phyloP scores from a whole-genome alignment of 2,329 filamentous ascomycete species.

The Sporothrix dimorphospora region DNA sequence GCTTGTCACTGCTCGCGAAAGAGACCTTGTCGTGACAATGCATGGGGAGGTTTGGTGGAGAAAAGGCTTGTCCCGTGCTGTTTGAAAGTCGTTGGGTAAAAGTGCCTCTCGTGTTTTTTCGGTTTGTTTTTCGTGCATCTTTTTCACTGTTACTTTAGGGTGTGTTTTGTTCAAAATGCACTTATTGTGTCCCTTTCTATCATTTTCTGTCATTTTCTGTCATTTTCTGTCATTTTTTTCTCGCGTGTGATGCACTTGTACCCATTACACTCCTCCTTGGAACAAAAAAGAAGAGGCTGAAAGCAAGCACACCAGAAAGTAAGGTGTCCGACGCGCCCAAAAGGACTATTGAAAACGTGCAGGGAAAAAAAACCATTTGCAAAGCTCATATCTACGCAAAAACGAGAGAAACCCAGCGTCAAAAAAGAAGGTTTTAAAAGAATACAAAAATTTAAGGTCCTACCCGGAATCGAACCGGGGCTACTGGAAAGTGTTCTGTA shows the following conservation, averaged over 20 bases:
- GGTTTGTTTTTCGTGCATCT: too few species aligned
- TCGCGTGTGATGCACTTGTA: too few species aligned
- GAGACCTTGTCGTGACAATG: slow-evolving; percentile 6
- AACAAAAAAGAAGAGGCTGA: too few species aligned
- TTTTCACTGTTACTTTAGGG: too few species aligned
- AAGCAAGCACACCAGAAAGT: too few species aligned
- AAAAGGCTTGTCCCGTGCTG: neutral
- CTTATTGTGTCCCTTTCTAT: neutral
- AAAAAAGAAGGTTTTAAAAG: neutral
- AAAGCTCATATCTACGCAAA: neutral
- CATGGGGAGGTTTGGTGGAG: neutral
- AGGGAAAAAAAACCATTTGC: neutral
- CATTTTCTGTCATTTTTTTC: neutral
- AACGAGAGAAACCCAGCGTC: neutral
- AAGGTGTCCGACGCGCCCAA: neutral
- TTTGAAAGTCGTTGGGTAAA: neutral
- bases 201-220: neutral
- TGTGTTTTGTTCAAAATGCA: neutral
- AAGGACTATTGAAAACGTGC: neutral
- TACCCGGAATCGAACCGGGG: slow-evolving; percentile 30
- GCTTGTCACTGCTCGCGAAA: neutral
- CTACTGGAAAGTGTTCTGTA: slow-evolving; percentile 23
- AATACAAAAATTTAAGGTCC: slow-evolving; percentile 12
- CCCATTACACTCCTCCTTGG: too few species aligned
- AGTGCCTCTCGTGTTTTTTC: neutral